Conservation (phyloP, 768 basidiomycete species). For the Podaxis sp. region DNA sequence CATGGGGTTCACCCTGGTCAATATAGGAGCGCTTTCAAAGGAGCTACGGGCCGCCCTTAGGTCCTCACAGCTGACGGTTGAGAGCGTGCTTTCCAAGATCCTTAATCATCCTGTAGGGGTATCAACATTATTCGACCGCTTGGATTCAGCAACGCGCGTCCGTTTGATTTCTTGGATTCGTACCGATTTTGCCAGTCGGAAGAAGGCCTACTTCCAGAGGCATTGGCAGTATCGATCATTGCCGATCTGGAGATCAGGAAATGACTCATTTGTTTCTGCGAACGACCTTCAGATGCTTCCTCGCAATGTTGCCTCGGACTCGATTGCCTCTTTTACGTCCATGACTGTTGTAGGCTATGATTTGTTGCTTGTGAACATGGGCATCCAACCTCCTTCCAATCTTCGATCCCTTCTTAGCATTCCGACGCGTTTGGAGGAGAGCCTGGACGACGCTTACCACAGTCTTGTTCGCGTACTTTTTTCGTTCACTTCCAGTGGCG, state of each 20-base stretch:
- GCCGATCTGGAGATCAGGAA: slow-evolving; percentile 2
- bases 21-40: slow-evolving; percentile 18
- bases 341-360: background rate
- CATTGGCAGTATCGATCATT: background rate
- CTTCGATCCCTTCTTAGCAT: background rate
- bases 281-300: slow-evolving; percentile 11
- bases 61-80: background rate
- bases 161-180: background rate
- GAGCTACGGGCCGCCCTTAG: slow-evolving; percentile 14
- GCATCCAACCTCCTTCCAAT: background rate
- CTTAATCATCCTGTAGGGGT: background rate
- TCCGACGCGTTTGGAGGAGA: slow-evolving; percentile 16
- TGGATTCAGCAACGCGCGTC: background rate
- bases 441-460: slow-evolving; percentile 17
- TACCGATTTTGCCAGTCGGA: background rate
- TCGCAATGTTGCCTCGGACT: background rate
- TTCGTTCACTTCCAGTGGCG: background rate
- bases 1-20: slow-evolving; percentile 12
- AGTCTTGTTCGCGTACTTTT: slow-evolving; percentile 1
- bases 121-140: background rate
- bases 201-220: background rate
- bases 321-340: slow-evolving; percentile 7
- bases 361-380: background rate
- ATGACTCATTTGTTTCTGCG: slow-evolving; percentile 5
- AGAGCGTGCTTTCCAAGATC: background rate